phyloP scores from a whole-genome alignment of 129 eudicot genomes.

The Helichrysum umbraculigerum region DNA sequence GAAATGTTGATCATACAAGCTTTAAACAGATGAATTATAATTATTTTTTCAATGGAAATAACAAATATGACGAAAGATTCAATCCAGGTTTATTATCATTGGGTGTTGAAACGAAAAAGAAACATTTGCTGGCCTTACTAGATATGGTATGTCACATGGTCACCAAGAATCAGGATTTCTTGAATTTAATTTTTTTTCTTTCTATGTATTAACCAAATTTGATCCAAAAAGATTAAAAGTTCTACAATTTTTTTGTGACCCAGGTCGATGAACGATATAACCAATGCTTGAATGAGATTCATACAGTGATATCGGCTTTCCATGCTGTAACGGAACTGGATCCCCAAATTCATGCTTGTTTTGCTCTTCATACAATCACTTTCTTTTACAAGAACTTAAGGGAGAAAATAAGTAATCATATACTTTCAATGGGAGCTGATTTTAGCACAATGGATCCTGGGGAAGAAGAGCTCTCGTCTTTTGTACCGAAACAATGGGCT shows the following conservation, averaged over 20 bases:
- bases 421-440: constrained; percentile 62
- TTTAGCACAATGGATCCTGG: constrained; percentile 32
- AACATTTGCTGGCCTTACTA: constrained; percentile 60
- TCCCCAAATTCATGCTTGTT: constrained; percentile 76
- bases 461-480: constrained; percentile 54
- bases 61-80: constrained; percentile 9
- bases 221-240: neutral
- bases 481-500: constrained; percentile 88
- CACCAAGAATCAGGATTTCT: neutral
- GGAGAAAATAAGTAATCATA: constrained; percentile 78
- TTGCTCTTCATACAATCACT: constrained; percentile 75
- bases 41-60: constrained; percentile 30
- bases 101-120: constrained; percentile 51
- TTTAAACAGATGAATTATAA: constrained; percentile 24
- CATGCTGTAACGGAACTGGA: constrained; percentile 89
- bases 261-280: constrained; percentile 84
- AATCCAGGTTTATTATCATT: constrained; percentile 20
- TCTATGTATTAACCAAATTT: neutral
- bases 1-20: constrained; percentile 40
- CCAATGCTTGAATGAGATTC: constrained; percentile 88
- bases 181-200: neutral
- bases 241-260: neutral
- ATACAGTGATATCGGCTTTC: constrained; percentile 82
- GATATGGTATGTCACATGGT: constrained; percentile 49
- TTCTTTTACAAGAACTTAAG: constrained; percentile 67